These are phyloP conservation scores for Haplosporangium sp. DNA, from an alignment of 371 early-diverging fungal species.

Conservation along the genomic window DNA sequence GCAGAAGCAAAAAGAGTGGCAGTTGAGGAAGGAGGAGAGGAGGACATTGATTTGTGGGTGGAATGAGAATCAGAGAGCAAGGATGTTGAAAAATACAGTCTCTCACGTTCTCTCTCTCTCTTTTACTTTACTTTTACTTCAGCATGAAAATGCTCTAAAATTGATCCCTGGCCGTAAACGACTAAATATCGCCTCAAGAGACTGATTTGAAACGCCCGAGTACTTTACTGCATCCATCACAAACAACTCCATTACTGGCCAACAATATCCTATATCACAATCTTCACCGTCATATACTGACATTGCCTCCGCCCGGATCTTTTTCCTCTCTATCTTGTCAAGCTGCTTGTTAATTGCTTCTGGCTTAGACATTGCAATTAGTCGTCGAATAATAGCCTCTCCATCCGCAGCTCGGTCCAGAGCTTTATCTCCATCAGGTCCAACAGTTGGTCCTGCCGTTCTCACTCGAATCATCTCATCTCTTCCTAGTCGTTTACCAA, in stretches of 20 bases:
- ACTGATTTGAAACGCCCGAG: slow-evolving; percentile 14
- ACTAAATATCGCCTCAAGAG: slow-evolving; percentile 4
- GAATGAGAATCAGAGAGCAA: background rate
- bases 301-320: slow-evolving; percentile 7
- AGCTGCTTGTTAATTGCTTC: background rate
- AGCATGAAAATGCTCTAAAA: slow-evolving; percentile 11
- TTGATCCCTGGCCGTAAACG: slow-evolving; percentile 11
- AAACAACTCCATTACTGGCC: slow-evolving; percentile 14
- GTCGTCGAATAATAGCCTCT: slow-evolving; percentile 1
- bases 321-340: slow-evolving; percentile 8
- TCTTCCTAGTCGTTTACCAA: background rate
- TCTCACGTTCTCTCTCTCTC: background rate
- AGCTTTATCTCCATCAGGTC: background rate
- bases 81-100: background rate
- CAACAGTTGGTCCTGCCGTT: background rate
- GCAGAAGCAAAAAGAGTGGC: slow-evolving; percentile 10
- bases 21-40: slow-evolving; percentile 10
- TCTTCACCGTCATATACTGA: background rate
- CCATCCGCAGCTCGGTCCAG: background rate
- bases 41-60: slow-evolving; percentile 1
- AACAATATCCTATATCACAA: slow-evolving; percentile 9
- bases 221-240: slow-evolving; percentile 27
- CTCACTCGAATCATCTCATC: background rate
- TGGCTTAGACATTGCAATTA: slow-evolving; percentile 2
- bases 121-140: background rate